phyloP scores from a whole-genome alignment of 768 basidiomycete species.

The Lactarius deliciosus region DNA sequence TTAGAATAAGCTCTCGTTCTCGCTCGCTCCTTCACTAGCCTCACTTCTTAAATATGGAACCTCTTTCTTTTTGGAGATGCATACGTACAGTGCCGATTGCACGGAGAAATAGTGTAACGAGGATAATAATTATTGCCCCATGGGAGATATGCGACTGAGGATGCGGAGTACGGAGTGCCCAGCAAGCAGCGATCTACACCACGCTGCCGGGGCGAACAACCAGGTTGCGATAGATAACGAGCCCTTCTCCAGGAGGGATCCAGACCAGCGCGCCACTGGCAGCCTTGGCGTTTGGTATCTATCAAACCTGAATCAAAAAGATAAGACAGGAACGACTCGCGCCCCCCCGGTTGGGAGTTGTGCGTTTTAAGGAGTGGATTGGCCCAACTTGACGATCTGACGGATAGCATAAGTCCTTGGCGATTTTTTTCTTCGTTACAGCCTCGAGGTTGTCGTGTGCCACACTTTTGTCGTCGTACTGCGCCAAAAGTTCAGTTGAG shows the following conservation, averaged over 20 bases:
- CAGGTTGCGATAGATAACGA: background rate
- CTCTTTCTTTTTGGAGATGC: background rate
- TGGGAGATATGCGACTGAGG: background rate
- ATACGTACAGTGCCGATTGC: background rate
- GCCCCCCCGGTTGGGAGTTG: background rate
- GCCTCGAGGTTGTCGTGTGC: background rate
- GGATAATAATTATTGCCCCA: background rate
- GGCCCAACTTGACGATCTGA: background rate
- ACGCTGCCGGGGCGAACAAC: background rate
- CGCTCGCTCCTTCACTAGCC: background rate
- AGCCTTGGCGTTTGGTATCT: background rate
- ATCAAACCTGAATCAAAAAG: conserved; percentile 3
- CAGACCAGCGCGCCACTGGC: background rate
- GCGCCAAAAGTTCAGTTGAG: background rate
- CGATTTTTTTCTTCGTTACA: background rate
- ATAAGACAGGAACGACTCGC: conserved; percentile 1
- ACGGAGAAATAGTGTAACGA: background rate
- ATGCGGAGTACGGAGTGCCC: background rate
- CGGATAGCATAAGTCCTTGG: background rate
- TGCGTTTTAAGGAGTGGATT: background rate
- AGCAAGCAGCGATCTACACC: background rate
- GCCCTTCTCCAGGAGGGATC: background rate
- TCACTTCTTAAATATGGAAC: too few species aligned
- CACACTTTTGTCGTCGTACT: background rate
- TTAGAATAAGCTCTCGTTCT: background rate